Conservation (phyloP, 257 asterid genomes). For the Henckelia pumila region DNA sequence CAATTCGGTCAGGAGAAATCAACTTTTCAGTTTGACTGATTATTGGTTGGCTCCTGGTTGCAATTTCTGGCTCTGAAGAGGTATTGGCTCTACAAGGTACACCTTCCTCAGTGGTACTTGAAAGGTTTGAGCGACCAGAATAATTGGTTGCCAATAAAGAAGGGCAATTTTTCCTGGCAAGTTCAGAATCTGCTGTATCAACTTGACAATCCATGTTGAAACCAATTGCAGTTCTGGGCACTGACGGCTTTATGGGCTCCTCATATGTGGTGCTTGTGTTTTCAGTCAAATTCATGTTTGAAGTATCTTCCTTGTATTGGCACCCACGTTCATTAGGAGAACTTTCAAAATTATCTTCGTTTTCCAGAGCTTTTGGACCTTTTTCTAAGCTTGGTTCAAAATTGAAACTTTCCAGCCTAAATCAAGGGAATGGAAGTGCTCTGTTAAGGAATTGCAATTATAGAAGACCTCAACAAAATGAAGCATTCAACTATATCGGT, state of each 20-base stretch:
- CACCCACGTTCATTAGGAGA: conserved; percentile 27
- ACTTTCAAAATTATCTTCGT: conserved; percentile 27
- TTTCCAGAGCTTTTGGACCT: conserved; percentile 38
- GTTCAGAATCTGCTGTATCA: conserved; percentile 35
- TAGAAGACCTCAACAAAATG: conserved; percentile 15
- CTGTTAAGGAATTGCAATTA: conserved; percentile 3
- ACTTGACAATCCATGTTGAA: conserved; percentile 37
- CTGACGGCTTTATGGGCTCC: conserved; percentile 32
- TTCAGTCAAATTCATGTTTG: conserved; percentile 30
- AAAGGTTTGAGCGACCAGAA: conserved; percentile 29
- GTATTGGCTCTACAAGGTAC: conserved; percentile 31
- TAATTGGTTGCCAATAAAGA: conserved; percentile 35
- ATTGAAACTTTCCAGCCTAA: conserved; percentile 58
- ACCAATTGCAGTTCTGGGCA: conserved; percentile 30
- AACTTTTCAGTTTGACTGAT: conserved; percentile 36
- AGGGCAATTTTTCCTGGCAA: conserved; percentile 32
- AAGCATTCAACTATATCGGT: conserved; percentile 16
- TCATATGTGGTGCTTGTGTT: conserved; percentile 31
- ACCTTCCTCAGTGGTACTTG: conserved; percentile 33
- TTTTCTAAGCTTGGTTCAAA: conserved; percentile 50
- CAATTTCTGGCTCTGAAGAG: conserved; percentile 29
- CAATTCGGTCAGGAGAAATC: conserved; percentile 33
- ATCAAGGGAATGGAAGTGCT: conserved; percentile 22
- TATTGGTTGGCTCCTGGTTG: conserved; percentile 35
- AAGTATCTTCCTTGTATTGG: conserved; percentile 46